Evolutionary conservation across 352 stramenopile genomes (phyloP), one percentile per base, ranked within the genome.

Genomic region (Globisporangium camurandrum): DNA sequence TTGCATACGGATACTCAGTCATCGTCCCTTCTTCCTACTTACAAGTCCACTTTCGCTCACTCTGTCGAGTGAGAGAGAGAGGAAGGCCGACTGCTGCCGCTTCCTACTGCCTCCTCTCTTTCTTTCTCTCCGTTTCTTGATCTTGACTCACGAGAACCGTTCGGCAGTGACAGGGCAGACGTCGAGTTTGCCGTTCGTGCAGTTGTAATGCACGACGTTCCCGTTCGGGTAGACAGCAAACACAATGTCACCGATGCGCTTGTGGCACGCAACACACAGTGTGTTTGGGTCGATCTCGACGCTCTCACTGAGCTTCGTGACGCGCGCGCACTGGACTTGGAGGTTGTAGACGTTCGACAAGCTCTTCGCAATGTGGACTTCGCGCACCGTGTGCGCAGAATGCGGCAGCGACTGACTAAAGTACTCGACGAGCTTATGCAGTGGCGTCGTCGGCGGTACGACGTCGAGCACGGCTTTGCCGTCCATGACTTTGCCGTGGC

Each of bases 311-410:
- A 87, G 62, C 45, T 80, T 86, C 24, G 89, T 76, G 14, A 94
- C 83, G 44, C 83, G 83, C 33, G 86, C 70, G 58, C 83, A 94
- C 59, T 94, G 83, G 37, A 94, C 80, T 59, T 94, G 83, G 28
- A 94, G 67, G 58, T 94, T 94, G 73, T 92, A 94, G 27, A 94
- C 78, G 64, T 94, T 94, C 40, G 78, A 91, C 51, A 94, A 51
- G 46, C 75, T 88, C 62, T 88, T 83, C 10, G 73, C 69, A 27
- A 94, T 85, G 50, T 70, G 83, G 49, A 74, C 79, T 49, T 94
- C 83, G 17, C 83, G 80, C 23, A 88, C 82, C 20, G 91, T 85
- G 60, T 94, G 83, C 3, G 80, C 78, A 46, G 76, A 90, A 49
- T 89, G 64, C 11, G 83, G 83, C 48, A 94, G 64, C 11, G 72